phyloP scores from a whole-genome alignment of 768 basidiomycete genomes.

The Basidioascus undulatus region DNA sequence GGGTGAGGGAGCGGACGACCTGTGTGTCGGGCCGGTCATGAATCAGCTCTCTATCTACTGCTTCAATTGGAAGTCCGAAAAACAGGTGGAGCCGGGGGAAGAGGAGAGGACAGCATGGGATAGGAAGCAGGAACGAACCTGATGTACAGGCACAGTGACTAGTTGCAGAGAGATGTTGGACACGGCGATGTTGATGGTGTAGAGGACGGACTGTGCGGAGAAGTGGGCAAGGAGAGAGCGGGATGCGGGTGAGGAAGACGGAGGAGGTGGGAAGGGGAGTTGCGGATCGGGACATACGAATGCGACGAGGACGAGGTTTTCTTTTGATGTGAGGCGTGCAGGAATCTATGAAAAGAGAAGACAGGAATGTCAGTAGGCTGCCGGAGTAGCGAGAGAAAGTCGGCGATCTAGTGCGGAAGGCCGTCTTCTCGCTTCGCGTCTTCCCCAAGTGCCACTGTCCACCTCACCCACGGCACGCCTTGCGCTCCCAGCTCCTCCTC shows the following conservation, averaged over 20 bases:
- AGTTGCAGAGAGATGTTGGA: slow-evolving; percentile 74
- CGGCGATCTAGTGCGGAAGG: too few species aligned
- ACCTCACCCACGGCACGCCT: too few species aligned
- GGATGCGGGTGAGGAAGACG: too few species aligned
- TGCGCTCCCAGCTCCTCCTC: too few species aligned
- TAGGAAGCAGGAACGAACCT: background rate
- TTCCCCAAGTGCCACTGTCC: too few species aligned
- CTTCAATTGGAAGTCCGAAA: background rate
- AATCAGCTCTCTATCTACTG: background rate
- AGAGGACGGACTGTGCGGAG: slow-evolving; percentile 72
- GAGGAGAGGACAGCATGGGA: background rate
- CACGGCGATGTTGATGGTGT: slow-evolving; percentile 81
- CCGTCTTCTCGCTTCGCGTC: too few species aligned
- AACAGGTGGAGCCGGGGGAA: background rate
- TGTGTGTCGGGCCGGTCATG: slow-evolving; percentile 32
- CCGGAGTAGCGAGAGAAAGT: background rate
- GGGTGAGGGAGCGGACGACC: slow-evolving; percentile 77
- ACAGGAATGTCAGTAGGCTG: background rate
- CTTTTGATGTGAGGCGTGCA: slow-evolving; percentile 26
- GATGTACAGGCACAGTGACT: slow-evolving; percentile 66
- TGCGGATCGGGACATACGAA: too few species aligned
- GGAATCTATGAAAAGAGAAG: slow-evolving; percentile 20
- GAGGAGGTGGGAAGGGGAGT: too few species aligned
- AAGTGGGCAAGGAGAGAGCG: too few species aligned
- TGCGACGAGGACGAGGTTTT: slow-evolving; percentile 39